A percentile compares a stretch with the other conserved stretches of the same genome.
Evolutionary conservation across 208 protist genomes (phyloP).

Genomic region (Wallacemonas sp.): DNA sequence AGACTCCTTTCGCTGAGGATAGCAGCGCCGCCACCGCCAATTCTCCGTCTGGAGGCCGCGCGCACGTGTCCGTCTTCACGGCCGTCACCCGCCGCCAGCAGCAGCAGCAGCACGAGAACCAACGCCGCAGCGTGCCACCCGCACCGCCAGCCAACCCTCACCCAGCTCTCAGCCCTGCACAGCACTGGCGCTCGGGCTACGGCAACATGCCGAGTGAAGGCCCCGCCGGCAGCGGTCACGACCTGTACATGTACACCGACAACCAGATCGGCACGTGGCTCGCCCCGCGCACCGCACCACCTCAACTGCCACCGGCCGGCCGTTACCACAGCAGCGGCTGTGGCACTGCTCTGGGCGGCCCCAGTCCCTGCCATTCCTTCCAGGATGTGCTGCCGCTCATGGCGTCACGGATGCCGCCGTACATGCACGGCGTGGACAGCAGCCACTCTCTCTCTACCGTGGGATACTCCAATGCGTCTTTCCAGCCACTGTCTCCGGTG

Average conservation of each 20-base stretch:
- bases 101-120: neutral
- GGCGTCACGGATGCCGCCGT: neutral
- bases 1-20: too few relatives aligned
- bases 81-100: constrained; percentile 4
- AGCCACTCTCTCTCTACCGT: constrained; percentile 5
- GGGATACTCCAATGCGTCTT: neutral
- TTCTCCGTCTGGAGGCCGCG: too few relatives aligned
- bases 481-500: neutral
- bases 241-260: neutral
- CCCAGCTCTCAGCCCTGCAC: neutral
- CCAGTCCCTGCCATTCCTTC: neutral
- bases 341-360: neutral
- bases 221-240: neutral
- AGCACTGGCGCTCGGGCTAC: neutral
- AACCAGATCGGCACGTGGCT: constrained; percentile 1
- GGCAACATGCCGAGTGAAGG: neutral
- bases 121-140: neutral
- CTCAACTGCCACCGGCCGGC: neutral
- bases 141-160: neutral
- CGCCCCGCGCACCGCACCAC: too few relatives aligned
- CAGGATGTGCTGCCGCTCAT: neutral
- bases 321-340: neutral
- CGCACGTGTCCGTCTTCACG: constrained; percentile 7
- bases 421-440: neutral
- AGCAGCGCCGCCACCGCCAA: neutral